Evolutionary conservation across 768 basidiomycete genomes (phyloP).

Genomic region (Serendipita vermifera): DNA sequence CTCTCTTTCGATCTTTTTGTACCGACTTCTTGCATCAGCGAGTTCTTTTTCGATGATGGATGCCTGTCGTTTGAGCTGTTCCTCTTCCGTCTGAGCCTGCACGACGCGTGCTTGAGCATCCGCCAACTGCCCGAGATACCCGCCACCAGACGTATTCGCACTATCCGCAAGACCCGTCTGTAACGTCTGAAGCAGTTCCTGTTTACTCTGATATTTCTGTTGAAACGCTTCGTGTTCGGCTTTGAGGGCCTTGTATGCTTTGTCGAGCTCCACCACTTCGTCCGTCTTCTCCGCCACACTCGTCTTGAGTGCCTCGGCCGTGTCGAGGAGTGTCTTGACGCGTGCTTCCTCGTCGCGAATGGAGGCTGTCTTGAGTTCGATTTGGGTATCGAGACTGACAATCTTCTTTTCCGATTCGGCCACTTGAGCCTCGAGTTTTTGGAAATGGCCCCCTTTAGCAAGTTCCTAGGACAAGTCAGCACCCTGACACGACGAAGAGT

Average conservation of each 20-base stretch:
- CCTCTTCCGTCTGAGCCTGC: constrained; percentile 69
- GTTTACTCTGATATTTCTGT: constrained; percentile 52
- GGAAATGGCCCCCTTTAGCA: constrained; percentile 84
- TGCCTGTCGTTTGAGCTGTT: constrained; percentile 66
- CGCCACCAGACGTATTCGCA: constrained; percentile 59
- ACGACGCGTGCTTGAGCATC: constrained; percentile 64
- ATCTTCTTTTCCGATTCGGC: constrained; percentile 64
- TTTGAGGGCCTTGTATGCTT: constrained; percentile 49
- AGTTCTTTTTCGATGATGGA: constrained; percentile 69
- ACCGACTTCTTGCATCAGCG: constrained; percentile 56
- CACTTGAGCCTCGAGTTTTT: constrained; percentile 70
- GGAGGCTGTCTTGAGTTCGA: constrained; percentile 62
- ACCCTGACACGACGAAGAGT: not conserved
- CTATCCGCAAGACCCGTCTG: constrained; percentile 75
- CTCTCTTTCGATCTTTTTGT: constrained; percentile 77
- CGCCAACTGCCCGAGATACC: constrained; percentile 93
- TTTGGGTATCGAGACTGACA: constrained; percentile 72
- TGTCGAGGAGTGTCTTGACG: constrained; percentile 37
- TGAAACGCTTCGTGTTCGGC: constrained; percentile 50
- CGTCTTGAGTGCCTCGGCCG: constrained; percentile 44
- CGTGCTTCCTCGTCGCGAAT: constrained; percentile 68
- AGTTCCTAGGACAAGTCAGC: constrained; percentile 42
- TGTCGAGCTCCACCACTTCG: constrained; percentile 43
- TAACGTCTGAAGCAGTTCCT: constrained; percentile 90
- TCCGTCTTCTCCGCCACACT: constrained; percentile 45